A percentile compares a stretch with the other conserved stretches of the same genome.
These are phyloP conservation scores for Clonostachys rhizophaga DNA, from an alignment of 2,329 filamentous ascomycete species.

Conservation along the genomic window DNA sequence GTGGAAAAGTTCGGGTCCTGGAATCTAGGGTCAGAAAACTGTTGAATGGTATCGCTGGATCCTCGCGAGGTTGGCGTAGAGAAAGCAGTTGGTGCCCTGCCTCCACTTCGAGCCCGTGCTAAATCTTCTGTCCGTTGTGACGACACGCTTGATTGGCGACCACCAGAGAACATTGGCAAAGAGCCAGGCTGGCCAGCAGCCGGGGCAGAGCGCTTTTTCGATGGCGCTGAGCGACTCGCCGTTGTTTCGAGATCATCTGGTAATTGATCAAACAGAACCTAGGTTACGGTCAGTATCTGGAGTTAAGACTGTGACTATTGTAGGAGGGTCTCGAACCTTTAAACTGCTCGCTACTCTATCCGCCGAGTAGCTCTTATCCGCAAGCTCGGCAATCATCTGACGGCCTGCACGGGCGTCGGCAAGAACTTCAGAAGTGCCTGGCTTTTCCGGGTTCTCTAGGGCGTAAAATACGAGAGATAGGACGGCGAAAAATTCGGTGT, in stretches of 20 bases:
- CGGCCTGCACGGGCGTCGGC: slow-evolving; percentile 82
- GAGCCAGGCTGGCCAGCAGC: slow-evolving; percentile 19
- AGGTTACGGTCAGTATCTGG: slow-evolving; percentile 3
- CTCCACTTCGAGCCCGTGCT: slow-evolving; percentile 18
- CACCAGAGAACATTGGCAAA: slow-evolving; percentile 3
- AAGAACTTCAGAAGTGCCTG: slow-evolving; percentile 72
- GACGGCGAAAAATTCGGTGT: slow-evolving; percentile 78
- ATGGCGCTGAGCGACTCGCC: slow-evolving; percentile 29
- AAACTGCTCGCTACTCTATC: slow-evolving; percentile 79
- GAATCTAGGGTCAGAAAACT: slow-evolving; percentile 19
- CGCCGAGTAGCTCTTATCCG: slow-evolving; percentile 81
- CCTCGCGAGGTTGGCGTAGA: slow-evolving; percentile 13
- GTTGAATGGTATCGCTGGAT: slow-evolving; percentile 25
- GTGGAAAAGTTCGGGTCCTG: slow-evolving; percentile 27
- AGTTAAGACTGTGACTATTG: background rate
- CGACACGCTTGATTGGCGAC: slow-evolving; percentile 14
- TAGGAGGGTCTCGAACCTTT: slow-evolving; percentile 47
- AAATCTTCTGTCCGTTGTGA: slow-evolving; percentile 26
- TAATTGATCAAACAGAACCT: slow-evolving; percentile 81
- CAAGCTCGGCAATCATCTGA: slow-evolving; percentile 73
- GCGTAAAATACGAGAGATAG: slow-evolving; percentile 77
- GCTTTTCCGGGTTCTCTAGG: slow-evolving; percentile 72
- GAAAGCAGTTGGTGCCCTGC: slow-evolving; percentile 10
- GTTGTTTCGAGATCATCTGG: slow-evolving; percentile 64
- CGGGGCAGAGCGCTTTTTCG: slow-evolving; percentile 54